Percentiles rank a stretch among this genome's conserved stretches.
Evolutionary conservation across 768 basidiomycete genomes (phyloP).

Genomic region (Ramaria rubella): DNA sequence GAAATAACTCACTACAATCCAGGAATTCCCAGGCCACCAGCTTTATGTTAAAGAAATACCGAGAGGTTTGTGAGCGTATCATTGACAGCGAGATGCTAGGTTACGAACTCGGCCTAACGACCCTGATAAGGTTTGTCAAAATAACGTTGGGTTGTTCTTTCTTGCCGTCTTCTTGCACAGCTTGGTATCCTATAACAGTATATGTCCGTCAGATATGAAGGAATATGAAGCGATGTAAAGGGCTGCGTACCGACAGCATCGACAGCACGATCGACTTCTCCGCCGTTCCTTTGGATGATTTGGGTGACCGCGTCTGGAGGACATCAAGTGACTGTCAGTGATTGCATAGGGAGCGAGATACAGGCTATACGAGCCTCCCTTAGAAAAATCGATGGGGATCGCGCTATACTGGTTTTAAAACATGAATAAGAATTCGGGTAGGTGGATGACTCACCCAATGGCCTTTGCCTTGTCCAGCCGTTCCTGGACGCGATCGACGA

Average conservation of each 20-base stretch:
- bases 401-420: conserved; percentile 1
- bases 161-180: conserved; percentile 45
- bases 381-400: conserved; percentile 40
- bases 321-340: neutral
- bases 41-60: conserved; percentile 24
- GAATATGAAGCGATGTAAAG: conserved; percentile 11
- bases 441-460: conserved; percentile 33
- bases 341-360: neutral
- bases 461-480: conserved; percentile 45
- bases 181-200: conserved; percentile 41
- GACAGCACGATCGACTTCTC: conserved; percentile 48
- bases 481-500: conserved; percentile 51
- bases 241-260: conserved; percentile 31
- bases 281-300: conserved; percentile 38
- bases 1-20: conserved; percentile 34
- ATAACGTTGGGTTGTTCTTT: conserved; percentile 46
- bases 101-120: conserved; percentile 13
- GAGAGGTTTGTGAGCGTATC: conserved; percentile 47
- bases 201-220: conserved; percentile 23
- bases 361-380: conserved; percentile 1
- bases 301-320: conserved; percentile 39
- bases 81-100: conserved; percentile 31
- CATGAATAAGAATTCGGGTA: too few species aligned
- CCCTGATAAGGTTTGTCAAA: conserved; percentile 11
- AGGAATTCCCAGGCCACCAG: conserved; percentile 52